A percentile compares a stretch with the other conserved stretches of the same genome.
Conservation (phyloP, 1,139 yeast species). For the Maudiozyma humilis region DNA sequence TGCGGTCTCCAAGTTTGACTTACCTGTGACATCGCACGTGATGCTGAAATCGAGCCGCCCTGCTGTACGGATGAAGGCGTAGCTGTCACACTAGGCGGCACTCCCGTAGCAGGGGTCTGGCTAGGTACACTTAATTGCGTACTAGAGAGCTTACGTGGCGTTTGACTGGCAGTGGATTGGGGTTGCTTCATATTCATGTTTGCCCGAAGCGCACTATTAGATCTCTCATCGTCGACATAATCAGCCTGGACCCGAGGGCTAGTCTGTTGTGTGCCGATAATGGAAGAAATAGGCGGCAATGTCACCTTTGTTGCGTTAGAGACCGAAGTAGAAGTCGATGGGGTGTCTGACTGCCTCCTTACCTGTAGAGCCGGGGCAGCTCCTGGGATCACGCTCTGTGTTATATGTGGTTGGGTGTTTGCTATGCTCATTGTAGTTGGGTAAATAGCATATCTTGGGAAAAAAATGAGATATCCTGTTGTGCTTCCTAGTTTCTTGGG, state of each 20-base stretch:
- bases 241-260: neutral
- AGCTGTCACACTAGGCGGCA: neutral
- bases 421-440: neutral
- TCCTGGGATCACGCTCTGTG: neutral
- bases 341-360: neutral
- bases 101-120: neutral
- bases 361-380: neutral
- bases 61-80: neutral
- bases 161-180: neutral
- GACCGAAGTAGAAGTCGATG: neutral
- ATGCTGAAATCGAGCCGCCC: neutral
- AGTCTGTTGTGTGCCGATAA: neutral
- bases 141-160: neutral
- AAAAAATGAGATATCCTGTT: too few relatives aligned
- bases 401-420: neutral
- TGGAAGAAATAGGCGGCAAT: constrained; percentile 8
- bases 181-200: neutral
- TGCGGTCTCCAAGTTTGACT: neutral
- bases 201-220: neutral
- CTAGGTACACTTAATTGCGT: neutral
- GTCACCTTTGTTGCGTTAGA: neutral
- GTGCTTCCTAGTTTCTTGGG: too few relatives aligned
- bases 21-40: neutral
- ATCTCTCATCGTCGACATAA: neutral
- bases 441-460: too few relatives aligned